Conservation (phyloP, 2,329 filamentous ascomycete species). For the Lachnellula arida region DNA sequence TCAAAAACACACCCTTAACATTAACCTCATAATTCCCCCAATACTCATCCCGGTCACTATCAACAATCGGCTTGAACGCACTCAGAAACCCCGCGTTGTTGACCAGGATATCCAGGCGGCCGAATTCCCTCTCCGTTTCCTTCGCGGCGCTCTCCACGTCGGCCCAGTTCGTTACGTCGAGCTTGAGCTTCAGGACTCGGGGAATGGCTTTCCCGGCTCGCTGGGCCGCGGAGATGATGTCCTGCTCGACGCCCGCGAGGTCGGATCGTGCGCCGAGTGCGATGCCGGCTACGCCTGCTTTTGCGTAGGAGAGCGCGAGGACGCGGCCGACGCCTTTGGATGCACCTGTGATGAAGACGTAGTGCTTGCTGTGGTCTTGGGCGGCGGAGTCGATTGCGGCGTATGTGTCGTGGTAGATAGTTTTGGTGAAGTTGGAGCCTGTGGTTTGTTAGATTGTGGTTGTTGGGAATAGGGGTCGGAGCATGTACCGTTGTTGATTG, state of each 20-base stretch:
- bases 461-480: not conserved
- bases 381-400: conserved; percentile 42
- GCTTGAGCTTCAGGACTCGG: conserved; percentile 14
- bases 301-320: conserved; percentile 21
- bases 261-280: conserved; percentile 18
- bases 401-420: conserved; percentile 45
- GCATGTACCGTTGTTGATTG: not conserved
- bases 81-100: conserved; percentile 23
- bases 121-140: conserved; percentile 16
- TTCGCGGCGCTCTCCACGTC: conserved; percentile 11
- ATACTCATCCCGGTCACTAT: conserved; percentile 14
- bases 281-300: conserved; percentile 21
- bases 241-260: conserved; percentile 9
- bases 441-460: not conserved
- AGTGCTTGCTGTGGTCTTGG: conserved; percentile 15
- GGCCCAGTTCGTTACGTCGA: conserved; percentile 16
- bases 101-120: conserved; percentile 23
- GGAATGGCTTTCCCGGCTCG: conserved; percentile 15
- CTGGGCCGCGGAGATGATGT: conserved; percentile 19
- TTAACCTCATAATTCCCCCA: conserved; percentile 25
- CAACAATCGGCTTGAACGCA: conserved; percentile 9
- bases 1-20: conserved; percentile 17
- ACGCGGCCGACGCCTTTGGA: conserved; percentile 23
- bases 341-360: conserved; percentile 23
- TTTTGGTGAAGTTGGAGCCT: conserved; percentile 7